Conservation (phyloP, 345 rosid genomes). For the Lenwebbia sp. region DNA sequence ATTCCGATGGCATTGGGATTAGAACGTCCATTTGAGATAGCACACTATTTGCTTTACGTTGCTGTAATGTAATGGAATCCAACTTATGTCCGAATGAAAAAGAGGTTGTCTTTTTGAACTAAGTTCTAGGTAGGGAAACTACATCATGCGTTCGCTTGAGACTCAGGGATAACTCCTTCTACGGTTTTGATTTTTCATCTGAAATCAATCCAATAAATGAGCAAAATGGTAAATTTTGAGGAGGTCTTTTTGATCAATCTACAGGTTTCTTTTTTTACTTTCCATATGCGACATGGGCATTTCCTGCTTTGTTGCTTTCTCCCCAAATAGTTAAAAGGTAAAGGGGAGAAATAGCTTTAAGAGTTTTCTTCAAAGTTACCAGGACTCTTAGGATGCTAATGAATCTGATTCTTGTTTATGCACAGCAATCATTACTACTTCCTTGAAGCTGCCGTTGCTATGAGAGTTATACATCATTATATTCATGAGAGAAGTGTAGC, state of each 20-base stretch:
- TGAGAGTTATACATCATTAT: too few species aligned
- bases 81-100: not conserved
- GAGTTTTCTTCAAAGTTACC: not conserved
- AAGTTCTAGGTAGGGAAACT: not conserved
- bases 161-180: not conserved
- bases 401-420: not conserved
- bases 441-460: not conserved
- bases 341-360: not conserved
- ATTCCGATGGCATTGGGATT: not conserved
- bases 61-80: not conserved
- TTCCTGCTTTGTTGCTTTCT: not conserved
- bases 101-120: not conserved
- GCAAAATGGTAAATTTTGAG: not conserved
- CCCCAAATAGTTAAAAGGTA: not conserved
- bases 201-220: not conserved
- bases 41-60: not conserved
- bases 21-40: not conserved
- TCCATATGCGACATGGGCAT: not conserved
- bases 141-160: not conserved
- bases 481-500: too few species aligned
- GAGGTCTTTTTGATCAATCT: not conserved
- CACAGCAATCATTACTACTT: not conserved
- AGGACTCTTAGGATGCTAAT: not conserved
- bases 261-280: not conserved
- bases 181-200: not conserved